Evolutionary conservation across 805 yeast genomes (phyloP).

Genomic region (Trichomonascus vanleenenianus): DNA sequence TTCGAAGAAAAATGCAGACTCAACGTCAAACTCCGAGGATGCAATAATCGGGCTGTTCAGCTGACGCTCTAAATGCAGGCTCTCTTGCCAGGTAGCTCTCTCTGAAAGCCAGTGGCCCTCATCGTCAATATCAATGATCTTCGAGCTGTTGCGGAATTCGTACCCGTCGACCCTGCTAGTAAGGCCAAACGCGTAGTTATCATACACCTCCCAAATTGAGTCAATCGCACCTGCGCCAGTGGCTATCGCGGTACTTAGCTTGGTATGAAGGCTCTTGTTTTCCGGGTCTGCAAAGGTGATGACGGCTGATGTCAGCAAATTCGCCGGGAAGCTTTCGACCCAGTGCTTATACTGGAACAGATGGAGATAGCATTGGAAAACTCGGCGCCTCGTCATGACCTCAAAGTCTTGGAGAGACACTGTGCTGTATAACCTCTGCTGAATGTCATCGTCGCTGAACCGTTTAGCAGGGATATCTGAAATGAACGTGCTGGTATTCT

Average conservation of each 20-base stretch:
- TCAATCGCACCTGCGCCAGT: conserved; percentile 21
- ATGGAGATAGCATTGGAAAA: conserved; percentile 38
- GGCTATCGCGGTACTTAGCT: conserved; percentile 25
- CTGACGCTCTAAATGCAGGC: conserved; percentile 13
- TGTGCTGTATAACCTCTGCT: conserved; percentile 17
- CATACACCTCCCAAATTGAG: conserved; percentile 31
- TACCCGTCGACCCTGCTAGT: conserved; percentile 30
- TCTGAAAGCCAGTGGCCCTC: conserved; percentile 23
- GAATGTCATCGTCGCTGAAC: conserved; percentile 18
- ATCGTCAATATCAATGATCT: conserved; percentile 4
- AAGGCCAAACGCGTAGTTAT: conserved; percentile 36
- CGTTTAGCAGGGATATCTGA: conserved; percentile 24
- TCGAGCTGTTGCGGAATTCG: conserved; percentile 19
- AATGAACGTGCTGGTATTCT: conserved; percentile 31
- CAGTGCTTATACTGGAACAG: conserved; percentile 21
- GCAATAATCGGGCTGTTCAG: conserved; percentile 20
- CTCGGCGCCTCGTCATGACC: conserved; percentile 35
- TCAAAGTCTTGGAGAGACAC: conserved; percentile 23
- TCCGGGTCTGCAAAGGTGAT: conserved; percentile 28
- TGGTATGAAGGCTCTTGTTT: conserved; percentile 19
- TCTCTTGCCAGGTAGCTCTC: conserved; percentile 8
- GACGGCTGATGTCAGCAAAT: conserved; percentile 28
- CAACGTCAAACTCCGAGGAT: conserved; percentile 22
- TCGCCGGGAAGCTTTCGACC: conserved; percentile 32
- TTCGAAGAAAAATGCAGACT: conserved; percentile 12